Conservation (phyloP, 148 eudicot species). For the Camellia japonica region DNA sequence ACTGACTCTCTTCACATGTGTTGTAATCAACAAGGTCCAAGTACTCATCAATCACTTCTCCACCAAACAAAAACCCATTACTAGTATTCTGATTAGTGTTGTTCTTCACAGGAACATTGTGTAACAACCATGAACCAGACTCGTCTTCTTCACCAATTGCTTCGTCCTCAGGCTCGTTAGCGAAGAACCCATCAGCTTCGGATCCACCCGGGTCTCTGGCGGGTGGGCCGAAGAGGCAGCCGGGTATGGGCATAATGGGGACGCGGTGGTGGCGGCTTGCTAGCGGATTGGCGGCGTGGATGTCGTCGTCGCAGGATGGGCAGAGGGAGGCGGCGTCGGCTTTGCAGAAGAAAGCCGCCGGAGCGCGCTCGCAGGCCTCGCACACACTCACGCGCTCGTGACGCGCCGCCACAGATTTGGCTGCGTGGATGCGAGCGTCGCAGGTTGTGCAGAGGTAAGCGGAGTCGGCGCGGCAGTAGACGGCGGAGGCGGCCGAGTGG, state of each 20-base stretch:
- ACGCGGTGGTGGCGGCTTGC: constrained; percentile 88
- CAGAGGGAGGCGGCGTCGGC: constrained; percentile 94
- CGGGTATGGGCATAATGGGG: constrained; percentile 50
- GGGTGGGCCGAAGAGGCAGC: constrained; percentile 30
- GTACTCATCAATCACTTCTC: constrained; percentile 60
- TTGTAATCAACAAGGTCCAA: constrained; percentile 62
- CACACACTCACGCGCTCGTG: constrained; percentile 77
- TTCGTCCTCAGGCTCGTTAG: constrained; percentile 24
- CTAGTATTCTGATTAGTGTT: constrained; percentile 9
- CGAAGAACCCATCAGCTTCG: constrained; percentile 31
- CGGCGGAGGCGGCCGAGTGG: constrained; percentile 48
- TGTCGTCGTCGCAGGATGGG: constrained; percentile 63
- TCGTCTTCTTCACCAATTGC: constrained; percentile 56
- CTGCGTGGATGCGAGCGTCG: constrained; percentile 57
- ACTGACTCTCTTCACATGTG: constrained; percentile 42
- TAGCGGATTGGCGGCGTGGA: constrained; percentile 91
- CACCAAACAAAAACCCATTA: constrained; percentile 46
- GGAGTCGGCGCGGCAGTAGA: constrained; percentile 59
- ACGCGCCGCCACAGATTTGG: constrained; percentile 42
- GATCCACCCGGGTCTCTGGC: constrained; percentile 2
- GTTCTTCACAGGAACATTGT: constrained; percentile 48
- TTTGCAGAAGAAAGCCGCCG: constrained; percentile 85
- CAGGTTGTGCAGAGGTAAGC: constrained; percentile 65
- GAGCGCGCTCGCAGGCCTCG: constrained; percentile 79
- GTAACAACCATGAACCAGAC: constrained; percentile 76